Conservation (phyloP, 805 yeast genomes). For the Sungouiozyma intestinalis region DNA sequence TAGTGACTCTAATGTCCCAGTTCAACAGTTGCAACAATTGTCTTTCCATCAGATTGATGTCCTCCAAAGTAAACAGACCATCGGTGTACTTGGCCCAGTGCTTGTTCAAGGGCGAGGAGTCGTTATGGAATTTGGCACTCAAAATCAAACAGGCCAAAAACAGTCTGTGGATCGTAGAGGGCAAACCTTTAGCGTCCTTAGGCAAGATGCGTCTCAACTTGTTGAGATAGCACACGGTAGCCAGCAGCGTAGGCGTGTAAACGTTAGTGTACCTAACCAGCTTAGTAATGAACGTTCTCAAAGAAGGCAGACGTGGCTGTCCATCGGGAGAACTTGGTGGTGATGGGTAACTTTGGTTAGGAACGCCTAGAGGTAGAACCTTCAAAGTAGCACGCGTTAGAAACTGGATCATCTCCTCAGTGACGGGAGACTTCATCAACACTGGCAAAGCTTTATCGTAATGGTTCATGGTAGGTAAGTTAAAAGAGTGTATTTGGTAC, state of each 20-base stretch:
- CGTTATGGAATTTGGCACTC: conserved; percentile 67
- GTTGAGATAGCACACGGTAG: conserved; percentile 60
- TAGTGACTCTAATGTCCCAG: conserved; percentile 62
- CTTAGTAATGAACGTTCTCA: conserved; percentile 63
- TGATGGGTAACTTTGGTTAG: conserved; percentile 18
- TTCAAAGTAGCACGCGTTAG: conserved; percentile 56
- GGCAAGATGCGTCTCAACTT: conserved; percentile 53
- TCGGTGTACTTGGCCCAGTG: conserved; percentile 78
- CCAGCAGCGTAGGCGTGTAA: conserved; percentile 68
- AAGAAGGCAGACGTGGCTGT: conserved; percentile 39
- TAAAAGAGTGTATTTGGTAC: too few relatives aligned
- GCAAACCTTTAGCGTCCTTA: conserved; percentile 61
- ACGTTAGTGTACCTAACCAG: conserved; percentile 68
- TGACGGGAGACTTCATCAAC: conserved; percentile 54
- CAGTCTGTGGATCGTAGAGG: conserved; percentile 72
- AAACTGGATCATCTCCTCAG: conserved; percentile 65
- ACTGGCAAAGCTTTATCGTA: conserved; percentile 47
- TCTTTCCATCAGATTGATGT: conserved; percentile 72
- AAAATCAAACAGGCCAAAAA: conserved; percentile 64
- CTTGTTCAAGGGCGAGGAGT: conserved; percentile 63
- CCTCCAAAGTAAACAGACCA: conserved; percentile 56
- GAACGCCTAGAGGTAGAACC: conserved; percentile 45
- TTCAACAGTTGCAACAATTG: conserved; percentile 57
- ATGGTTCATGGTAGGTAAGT: conserved; percentile 15
- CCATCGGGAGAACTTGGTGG: conserved; percentile 25